These are phyloP conservation scores for Phyllostachys edulis DNA, from an alignment of 176 grass and related monocot genomes.

Conservation along the genomic window DNA sequence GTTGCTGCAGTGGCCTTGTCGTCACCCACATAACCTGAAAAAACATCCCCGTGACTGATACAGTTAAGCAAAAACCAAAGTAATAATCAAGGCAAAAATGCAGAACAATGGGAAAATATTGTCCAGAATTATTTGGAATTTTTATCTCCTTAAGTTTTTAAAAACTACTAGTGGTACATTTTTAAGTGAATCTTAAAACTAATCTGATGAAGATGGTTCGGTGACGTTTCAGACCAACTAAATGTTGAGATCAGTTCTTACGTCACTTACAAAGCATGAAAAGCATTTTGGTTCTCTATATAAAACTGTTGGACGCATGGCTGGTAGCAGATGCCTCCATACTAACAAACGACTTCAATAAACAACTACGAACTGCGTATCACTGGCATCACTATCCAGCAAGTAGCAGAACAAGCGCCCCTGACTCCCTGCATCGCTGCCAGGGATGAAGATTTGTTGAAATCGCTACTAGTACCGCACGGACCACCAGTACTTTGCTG, in stretches of 20 bases:
- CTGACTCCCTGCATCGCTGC: neutral
- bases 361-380: neutral
- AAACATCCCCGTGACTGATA: neutral
- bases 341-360: neutral
- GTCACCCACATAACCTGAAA: slow-evolving; percentile 60
- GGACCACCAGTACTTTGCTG: neutral
- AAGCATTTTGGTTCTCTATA: neutral
- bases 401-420: slow-evolving; percentile 9
- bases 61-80: neutral
- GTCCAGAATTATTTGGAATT: neutral
- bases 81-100: slow-evolving; percentile 6
- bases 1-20: slow-evolving; percentile 46
- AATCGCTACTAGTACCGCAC: neutral
- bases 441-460: slow-evolving; percentile 1
- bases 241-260: neutral
- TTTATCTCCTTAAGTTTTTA: neutral
- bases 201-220: neutral
- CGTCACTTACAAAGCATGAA: slow-evolving; percentile 11
- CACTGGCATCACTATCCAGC: slow-evolving; percentile 13
- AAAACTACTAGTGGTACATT: neutral
- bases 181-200: neutral
- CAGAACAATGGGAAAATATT: neutral
- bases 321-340: neutral
- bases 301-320: neutral
- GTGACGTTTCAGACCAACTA: neutral